phyloP scores from a whole-genome alignment of 2,329 filamentous ascomycete species.

The Xylaria digitata region DNA sequence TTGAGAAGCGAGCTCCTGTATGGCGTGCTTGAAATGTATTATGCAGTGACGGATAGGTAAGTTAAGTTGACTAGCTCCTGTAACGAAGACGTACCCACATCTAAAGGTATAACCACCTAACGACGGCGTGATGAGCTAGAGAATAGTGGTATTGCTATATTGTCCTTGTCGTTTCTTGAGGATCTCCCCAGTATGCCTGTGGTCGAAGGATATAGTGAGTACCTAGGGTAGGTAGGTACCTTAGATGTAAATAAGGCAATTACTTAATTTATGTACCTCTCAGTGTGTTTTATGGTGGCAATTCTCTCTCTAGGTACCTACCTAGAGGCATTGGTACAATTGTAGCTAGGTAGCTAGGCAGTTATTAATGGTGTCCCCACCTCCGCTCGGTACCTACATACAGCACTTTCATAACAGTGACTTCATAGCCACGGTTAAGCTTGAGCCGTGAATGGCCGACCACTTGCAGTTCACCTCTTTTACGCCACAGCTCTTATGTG shows the following conservation, averaged over 20 bases:
- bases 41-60: neutral
- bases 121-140: too few species aligned
- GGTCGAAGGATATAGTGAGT: too few species aligned
- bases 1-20: slow-evolving; percentile 19
- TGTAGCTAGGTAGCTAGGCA: neutral
- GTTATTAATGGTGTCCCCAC: neutral
- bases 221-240: too few species aligned
- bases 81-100: too few species aligned
- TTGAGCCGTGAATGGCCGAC: slow-evolving; percentile 39
- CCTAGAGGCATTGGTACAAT: neutral
- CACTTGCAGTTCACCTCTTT: slow-evolving; percentile 13
- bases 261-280: too few species aligned
- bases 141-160: too few species aligned
- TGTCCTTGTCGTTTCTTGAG: too few species aligned
- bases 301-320: neutral
- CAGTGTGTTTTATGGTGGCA: too few species aligned
- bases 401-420: slow-evolving; percentile 10
- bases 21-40: slow-evolving; percentile 7
- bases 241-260: too few species aligned
- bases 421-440: slow-evolving; percentile 20
- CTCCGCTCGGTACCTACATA: too few species aligned
- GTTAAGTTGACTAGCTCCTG: neutral
- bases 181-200: too few species aligned
- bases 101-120: too few species aligned
- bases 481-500: slow-evolving; percentile 9